Conservation (phyloP, 2,329 filamentous ascomycete genomes). For the Drechslerella stenobrocha region DNA sequence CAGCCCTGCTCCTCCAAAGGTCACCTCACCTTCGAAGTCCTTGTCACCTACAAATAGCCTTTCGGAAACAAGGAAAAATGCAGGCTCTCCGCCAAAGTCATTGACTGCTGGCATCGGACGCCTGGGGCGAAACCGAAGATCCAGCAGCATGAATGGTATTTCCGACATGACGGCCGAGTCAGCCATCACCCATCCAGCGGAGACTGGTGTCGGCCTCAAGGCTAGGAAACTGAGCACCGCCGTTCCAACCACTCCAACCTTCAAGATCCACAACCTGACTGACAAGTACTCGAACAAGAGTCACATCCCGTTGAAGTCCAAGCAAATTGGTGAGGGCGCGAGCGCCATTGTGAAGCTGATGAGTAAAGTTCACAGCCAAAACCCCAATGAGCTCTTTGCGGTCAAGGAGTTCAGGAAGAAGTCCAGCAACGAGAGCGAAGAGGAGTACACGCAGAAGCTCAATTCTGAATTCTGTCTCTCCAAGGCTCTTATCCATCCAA, state of each 20-base stretch:
- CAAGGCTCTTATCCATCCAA: conserved; percentile 81
- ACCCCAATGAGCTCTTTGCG: conserved; percentile 69
- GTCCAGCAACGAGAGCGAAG: conserved; percentile 68
- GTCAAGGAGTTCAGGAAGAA: conserved; percentile 85
- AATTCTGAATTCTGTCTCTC: conserved; percentile 88
- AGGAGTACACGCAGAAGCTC: conserved; percentile 84
- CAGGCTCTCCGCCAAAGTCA: conserved; percentile 43
- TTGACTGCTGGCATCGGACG: conserved; percentile 49
- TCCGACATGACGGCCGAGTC: conserved; percentile 53
- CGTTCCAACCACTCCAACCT: conserved; percentile 64
- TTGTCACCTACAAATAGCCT: conserved; percentile 60
- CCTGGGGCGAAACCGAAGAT: conserved; percentile 55
- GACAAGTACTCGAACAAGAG: conserved; percentile 72
- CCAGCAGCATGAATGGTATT: conserved; percentile 60
- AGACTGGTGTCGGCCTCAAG: conserved; percentile 74
- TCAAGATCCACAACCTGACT: conserved; percentile 67
- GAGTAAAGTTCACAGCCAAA: conserved; percentile 67
- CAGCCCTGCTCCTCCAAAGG: conserved; percentile 23
- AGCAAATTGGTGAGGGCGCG: conserved; percentile 77
- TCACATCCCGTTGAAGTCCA: conserved; percentile 56
- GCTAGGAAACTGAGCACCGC: conserved; percentile 75
- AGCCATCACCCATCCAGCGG: conserved; percentile 62
- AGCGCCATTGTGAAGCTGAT: conserved; percentile 82
- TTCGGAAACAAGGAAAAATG: conserved; percentile 53
- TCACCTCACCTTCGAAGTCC: conserved; percentile 60